Evolutionary conservation across 768 basidiomycete genomes (phyloP), one percentile per base, ranked within the genome.

Genomic region (Tylopilus balloui): DNA sequence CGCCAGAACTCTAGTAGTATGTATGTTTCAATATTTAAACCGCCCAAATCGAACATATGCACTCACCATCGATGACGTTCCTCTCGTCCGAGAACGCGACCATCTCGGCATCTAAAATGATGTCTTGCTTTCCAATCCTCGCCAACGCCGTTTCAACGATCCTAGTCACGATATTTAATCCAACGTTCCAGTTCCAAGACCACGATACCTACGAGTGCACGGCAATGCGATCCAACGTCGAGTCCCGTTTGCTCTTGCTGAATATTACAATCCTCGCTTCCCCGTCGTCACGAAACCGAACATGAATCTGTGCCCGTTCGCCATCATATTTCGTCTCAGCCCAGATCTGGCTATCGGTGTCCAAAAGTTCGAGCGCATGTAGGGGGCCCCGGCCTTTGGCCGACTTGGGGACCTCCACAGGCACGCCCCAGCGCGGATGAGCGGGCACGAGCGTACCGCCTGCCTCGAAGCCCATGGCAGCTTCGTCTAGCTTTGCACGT

Each of bases 281-380:
- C 0, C 58, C 64, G 13, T 71, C 63, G 4, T 56, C 59, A 5
- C 59, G 51, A 2, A 84, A 61, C 59, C 84, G 73, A 20, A 92
- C 78, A 60, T 97, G 93, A 23, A 94, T 91, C 58, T 97, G 93
- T 47, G 92, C 85, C n/a, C 93, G 78, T 67, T 95, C 92, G 10
- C 93, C 93, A 50, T 95, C 93, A 64, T 94, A 94, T 66, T 97
- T 97, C 0, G 84, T 92, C 69, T 97, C 93, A 2, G 86, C 88
- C 80, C 87, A 94, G 9, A 92, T 72, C 37, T 47, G 44, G 21
- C 51, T 49, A 12, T 56, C 50, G 8, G 48, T 53, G 15, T 63
- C 55, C 13, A 69, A 51, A 23, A 63, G 66, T 11, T 74, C 69
- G 39, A 88, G 65, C 15, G 81, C 83, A 42, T 86, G 75, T 11